Percentiles rank a stretch among this genome's conserved stretches.
Conservation (phyloP, 768 basidiomycete genomes). For the Leccinum imitatum region DNA sequence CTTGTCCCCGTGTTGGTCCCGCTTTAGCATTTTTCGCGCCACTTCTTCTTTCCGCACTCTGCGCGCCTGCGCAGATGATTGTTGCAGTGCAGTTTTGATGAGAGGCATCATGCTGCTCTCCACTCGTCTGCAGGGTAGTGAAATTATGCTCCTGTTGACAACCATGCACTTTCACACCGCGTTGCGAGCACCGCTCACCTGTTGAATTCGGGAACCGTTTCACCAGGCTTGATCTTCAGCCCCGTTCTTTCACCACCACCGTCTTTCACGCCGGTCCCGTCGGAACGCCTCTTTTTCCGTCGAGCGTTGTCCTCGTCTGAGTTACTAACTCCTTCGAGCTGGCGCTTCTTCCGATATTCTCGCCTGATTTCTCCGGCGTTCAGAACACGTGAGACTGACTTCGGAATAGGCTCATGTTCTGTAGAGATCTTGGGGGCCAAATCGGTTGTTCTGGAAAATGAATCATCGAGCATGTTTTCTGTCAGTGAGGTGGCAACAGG, state of each 20-base stretch:
- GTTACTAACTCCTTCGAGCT: constrained; percentile 25
- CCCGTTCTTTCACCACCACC: constrained; percentile 19
- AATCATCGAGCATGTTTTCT: neutral
- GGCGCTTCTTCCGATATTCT: constrained; percentile 52
- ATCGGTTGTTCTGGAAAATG: constrained; percentile 45
- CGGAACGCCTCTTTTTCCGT: constrained; percentile 32
- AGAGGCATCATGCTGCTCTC: constrained; percentile 69
- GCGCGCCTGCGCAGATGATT: constrained; percentile 52
- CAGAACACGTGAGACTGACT: constrained; percentile 62
- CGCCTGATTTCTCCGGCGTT: constrained; percentile 60
- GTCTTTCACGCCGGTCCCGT: constrained; percentile 18
- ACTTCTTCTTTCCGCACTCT: constrained; percentile 38
- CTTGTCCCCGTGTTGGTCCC: constrained; percentile 11
- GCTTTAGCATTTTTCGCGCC: constrained; percentile 20
- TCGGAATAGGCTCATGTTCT: constrained; percentile 65
- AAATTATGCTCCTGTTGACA: constrained; percentile 6
- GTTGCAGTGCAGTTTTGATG: constrained; percentile 58
- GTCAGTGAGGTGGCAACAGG: neutral
- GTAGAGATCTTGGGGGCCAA: constrained; percentile 45
- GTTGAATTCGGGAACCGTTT: constrained; percentile 76
- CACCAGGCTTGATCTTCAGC: constrained; percentile 59
- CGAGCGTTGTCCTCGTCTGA: constrained; percentile 26
- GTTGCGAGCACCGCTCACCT: constrained; percentile 43
- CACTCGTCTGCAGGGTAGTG: constrained; percentile 53
- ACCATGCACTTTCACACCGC: constrained; percentile 13